Evolutionary conservation across 129 eudicot genomes (phyloP), one percentile per base, ranked within the genome.

Genomic region (Logfia minima): DNA sequence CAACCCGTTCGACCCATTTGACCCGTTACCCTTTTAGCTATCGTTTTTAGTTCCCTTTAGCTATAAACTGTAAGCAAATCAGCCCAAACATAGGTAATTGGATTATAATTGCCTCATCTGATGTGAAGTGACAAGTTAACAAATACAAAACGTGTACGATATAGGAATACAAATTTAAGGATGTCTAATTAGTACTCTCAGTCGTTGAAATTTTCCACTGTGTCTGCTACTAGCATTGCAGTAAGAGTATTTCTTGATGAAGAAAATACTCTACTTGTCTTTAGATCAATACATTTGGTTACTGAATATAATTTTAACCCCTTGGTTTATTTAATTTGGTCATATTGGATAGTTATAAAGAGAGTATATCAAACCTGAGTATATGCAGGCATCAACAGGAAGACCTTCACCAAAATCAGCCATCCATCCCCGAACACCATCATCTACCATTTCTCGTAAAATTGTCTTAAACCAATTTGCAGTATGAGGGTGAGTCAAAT

Each of bases 361-460:
- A 70, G 62, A 53, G 72, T 4, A 68, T 73, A 23, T 60, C 67
- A n/a, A 75, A 94, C 99, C 99, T 80, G 99, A 95, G 77, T 87
- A 89, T 48, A 95, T 87, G 84, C 81, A 88, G 51, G 99, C 99
- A 79, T 95, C 99, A 32, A 92, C 90, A 3, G 99, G 99, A 32
- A 95, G 85, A 63, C 97, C 97, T 84, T 95, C 97, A 70, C 99
- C 99, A 81, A 95, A 95, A 79, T 95, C 99, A 78, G 99, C 99
- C 99, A 95, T 95, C 99, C 99, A 95, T 73, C 99, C 99, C 70
- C 95, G 76, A 59, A 95, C 97, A 83, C 99, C 99, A 84, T 89
- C 97, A 79, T 91, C 88, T 43, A 92, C 94, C 99, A 95, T 95
- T 72, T 95, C 97, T 70, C 77, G 86, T 69, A 95, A 31, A 74